A percentile compares a stretch with the other conserved stretches of the same genome.
Evolutionary conservation across 768 basidiomycete species (phyloP).

Genomic region (Suillus bovinus): DNA sequence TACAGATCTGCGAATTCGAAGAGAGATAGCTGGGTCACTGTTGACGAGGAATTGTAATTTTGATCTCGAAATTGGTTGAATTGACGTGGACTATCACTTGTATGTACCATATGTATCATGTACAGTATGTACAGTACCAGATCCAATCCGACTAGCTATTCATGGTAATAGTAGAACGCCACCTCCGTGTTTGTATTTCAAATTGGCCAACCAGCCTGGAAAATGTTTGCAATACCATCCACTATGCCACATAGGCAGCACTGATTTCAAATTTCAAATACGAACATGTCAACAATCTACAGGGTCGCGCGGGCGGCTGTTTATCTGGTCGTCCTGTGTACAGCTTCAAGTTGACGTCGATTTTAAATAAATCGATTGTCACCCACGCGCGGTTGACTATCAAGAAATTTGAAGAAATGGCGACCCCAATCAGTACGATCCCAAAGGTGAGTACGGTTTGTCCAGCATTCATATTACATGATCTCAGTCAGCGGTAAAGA

Average conservation of each 20-base stretch:
- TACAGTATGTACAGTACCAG: not conserved
- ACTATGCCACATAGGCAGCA: not conserved
- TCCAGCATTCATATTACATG: not conserved
- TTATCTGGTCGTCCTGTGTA: too few species aligned
- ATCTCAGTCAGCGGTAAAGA: slow-evolving; percentile 22
- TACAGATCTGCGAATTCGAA: slow-evolving; percentile 18
- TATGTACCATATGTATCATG: not conserved
- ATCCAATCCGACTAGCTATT: too few species aligned
- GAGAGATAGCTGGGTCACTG: slow-evolving; percentile 36
- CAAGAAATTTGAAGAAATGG: slow-evolving; percentile 12
- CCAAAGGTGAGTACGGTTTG: slow-evolving; percentile 20
- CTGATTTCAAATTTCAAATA: not conserved
- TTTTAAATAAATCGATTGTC: not conserved
- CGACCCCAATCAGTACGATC: slow-evolving; percentile 21
- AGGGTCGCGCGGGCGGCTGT: too few species aligned
- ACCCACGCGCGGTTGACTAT: not conserved
- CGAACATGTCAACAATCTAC: too few species aligned
- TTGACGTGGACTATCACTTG: not conserved
- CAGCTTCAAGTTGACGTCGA: not conserved
- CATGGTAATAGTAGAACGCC: too few species aligned
- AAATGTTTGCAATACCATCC: not conserved
- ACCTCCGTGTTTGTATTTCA: not conserved
- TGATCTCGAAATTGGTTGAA: not conserved
- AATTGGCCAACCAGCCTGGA: not conserved
- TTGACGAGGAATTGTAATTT: slow-evolving; percentile 25